Base-by-base conservation (phyloP, 2,329 filamentous ascomycete species). In the Pseudonectria foliicola region DNA sequence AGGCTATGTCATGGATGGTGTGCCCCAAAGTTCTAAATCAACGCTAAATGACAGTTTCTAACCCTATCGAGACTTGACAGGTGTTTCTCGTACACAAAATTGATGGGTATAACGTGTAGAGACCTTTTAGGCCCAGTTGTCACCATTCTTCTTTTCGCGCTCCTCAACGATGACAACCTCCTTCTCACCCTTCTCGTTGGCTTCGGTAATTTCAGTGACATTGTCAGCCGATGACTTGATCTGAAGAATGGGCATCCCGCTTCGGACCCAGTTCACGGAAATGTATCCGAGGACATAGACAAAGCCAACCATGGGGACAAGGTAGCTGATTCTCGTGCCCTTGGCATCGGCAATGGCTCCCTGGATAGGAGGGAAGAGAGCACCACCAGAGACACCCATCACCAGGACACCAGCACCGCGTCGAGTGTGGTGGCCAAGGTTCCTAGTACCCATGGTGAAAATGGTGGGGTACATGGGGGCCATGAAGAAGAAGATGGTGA, bases 391-490 rank as follows among this genome's bases (percentile, higher is more conserved):
- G 0, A 89, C 82, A 48, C 80, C 82, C 13, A 69, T 80, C 3
- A 87, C 73, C 38, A 63, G 77, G 56, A 76, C 82, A n/a, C 82
- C 82, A 2, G 77, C 79, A 3, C 82, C 85, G 34, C 82, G 75
- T 66, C 88, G 85, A 30, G 80, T 84, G 63, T 89, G 80, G 21
- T 77, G 74, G 6, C 85, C 85, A 1, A 88, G 68, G 6, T 82
- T 83, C 13, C 81, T 73, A 62, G 87, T 85, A 13, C 82, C 82
- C 7, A 88, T 68, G 7, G 83, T 82, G 29, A 89, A 77, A 52
- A 89, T 86, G 13, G 83, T 88, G 0, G 85, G 84, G 66, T 89
- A 90, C 60, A 81, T 82, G 52, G 85, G 82, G 6, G 75, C 80
- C 61, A 85, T 82, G 57, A 88, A 89, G 67, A 89, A 87, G 30